Percentiles rank a stretch among this genome's conserved stretches.
Conservation (phyloP, 352 stramenopile genomes). For the Phytophthora litchii region DNA sequence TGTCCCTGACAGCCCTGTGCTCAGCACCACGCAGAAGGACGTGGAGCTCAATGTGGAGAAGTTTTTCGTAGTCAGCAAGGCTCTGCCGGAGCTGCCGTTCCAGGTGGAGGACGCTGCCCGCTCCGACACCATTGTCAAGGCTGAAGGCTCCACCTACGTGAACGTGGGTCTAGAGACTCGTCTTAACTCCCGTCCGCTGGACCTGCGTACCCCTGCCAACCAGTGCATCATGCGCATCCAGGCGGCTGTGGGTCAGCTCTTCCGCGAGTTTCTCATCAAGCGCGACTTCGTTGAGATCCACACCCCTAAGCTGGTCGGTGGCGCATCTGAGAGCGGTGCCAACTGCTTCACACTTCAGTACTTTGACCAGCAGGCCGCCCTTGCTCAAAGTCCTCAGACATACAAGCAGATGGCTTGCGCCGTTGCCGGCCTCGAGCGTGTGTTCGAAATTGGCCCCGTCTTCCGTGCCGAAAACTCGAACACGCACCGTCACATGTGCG, state of each 20-base stretch:
- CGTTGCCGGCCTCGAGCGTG: constrained; percentile 97
- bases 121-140: constrained; percentile 86
- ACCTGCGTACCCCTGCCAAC: constrained; percentile 98
- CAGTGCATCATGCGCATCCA: constrained; percentile 99
- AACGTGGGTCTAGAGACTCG: constrained; percentile 91
- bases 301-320: constrained; percentile 98
- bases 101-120: constrained; percentile 96
- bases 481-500: constrained; percentile 99
- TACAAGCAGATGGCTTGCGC: constrained; percentile 99
- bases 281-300: constrained; percentile 99
- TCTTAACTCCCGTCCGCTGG: constrained; percentile 96
- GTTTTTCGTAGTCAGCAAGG: constrained; percentile 96
- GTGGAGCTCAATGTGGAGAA: constrained; percentile 95
- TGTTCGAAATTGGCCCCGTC: constrained; percentile 99
- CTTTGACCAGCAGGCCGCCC: constrained; percentile 97
- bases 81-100: constrained; percentile 90
- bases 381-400: constrained; percentile 97
- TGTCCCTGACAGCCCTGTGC: constrained; percentile 88
- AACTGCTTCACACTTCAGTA: constrained; percentile 99
- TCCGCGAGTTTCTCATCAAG: constrained; percentile 96
- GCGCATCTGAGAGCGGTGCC: constrained; percentile 96
- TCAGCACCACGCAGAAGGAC: constrained; percentile 94
- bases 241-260: constrained; percentile 95
- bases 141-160: constrained; percentile 84
- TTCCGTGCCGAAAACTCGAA: constrained; percentile 99